Percentiles rank a stretch among this genome's conserved stretches.
Conservation (phyloP, 768 basidiomycete species). For the Rossbeevera mucosa region DNA sequence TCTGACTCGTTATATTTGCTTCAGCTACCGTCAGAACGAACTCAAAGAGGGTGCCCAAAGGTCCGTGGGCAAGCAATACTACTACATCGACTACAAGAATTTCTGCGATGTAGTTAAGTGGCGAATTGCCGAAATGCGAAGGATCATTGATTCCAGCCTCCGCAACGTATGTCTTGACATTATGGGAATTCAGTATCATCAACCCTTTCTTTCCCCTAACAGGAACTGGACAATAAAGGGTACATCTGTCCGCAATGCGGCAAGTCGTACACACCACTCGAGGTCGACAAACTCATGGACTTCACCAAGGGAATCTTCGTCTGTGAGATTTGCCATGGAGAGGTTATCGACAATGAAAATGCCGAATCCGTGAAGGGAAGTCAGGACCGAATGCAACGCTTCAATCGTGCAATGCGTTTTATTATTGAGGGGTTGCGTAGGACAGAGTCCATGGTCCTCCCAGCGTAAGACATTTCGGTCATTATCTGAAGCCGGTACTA, state of each 20-base stretch:
- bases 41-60: slow-evolving; percentile 86
- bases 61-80: slow-evolving; percentile 86
- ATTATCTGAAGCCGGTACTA: not conserved
- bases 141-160: slow-evolving; percentile 81
- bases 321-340: slow-evolving; percentile 85
- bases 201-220: not conserved
- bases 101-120: slow-evolving; percentile 98
- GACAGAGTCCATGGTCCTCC: slow-evolving; percentile 83
- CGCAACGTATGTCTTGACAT: slow-evolving; percentile 62
- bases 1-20: slow-evolving; percentile 1
- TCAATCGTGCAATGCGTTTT: slow-evolving; percentile 86
- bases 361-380: slow-evolving; percentile 78
- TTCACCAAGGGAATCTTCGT: slow-evolving; percentile 58
- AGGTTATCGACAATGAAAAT: slow-evolving; percentile 89
- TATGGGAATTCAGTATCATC: not conserved
- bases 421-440: slow-evolving; percentile 84
- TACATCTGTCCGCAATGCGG: slow-evolving; percentile 91
- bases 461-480: slow-evolving; percentile 52
- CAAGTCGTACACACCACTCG: slow-evolving; percentile 78
- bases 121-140: slow-evolving; percentile 89
- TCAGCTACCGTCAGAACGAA: slow-evolving; percentile 52
- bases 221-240: slow-evolving; percentile 98
- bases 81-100: slow-evolving; percentile 91
- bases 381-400: slow-evolving; percentile 93
- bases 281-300: slow-evolving; percentile 82